Evolutionary conservation across 78 protist genomes (phyloP), one percentile per base, ranked within the genome.

Genomic region (Dictyostelium intermedium): DNA sequence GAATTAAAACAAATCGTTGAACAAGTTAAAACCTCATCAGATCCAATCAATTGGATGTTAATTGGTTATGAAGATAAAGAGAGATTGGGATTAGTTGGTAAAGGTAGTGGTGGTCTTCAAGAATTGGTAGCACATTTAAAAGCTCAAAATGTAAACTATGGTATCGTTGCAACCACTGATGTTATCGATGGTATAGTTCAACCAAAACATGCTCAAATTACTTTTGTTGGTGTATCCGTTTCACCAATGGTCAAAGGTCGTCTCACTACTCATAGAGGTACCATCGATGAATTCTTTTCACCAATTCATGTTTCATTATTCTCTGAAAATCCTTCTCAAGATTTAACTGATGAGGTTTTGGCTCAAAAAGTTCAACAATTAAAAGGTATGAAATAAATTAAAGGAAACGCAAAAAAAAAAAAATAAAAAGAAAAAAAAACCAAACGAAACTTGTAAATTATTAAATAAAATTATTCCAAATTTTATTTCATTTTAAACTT

Each of bases 161-260:
- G 96, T 37, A 10, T 92, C 2, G 91, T 92, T 35, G 25, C 82
- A 16, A 72, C 66, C 14, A 27, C 61, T 16, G 96, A 92, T 60
- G 45, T 30, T 11, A 83, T 92, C 11, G 96, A 92, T 41, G 39
- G 35, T 34, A 72, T 72, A 9, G 45, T 39, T 7, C 34, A 45
- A 34, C 45, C 60, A 69, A 92, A 83, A 74, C 27, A 74, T 3
- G 91, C 85, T 7, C 73, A 84, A 30, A 83, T 92, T 13, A 82
- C 76, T 16, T 92, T 85, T 85, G 92, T 92, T 25, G 96, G 96
- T 3, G 30, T 60, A 1, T 50, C 77, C 0, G 96, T 92, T 8
- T 66, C 85, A 16, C 91, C 87, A 84, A 47, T 92, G 78, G 41
- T 74, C 3, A 92, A 92, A 69, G 96, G 92, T 14, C 25, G 81